Percentiles rank a stretch among this genome's conserved stretches.
Evolutionary conservation across 108 stramenopile species (phyloP).

Genomic region (Cyclostephanos tholiformis): DNA sequence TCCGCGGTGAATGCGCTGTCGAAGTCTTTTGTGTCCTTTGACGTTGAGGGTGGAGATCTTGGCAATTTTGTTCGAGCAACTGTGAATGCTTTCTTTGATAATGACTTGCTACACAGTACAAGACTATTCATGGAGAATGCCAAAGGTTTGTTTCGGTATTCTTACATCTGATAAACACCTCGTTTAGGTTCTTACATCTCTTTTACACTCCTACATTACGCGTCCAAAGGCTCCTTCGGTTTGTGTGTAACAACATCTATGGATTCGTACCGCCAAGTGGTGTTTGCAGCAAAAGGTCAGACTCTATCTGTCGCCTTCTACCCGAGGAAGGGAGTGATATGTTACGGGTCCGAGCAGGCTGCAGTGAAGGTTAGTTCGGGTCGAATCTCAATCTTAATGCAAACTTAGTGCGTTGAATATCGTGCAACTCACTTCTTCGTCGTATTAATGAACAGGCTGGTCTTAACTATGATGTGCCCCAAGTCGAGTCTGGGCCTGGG

Average conservation of each 20-base stretch:
- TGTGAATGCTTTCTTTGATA: conserved; percentile 78
- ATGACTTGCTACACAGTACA: conserved; percentile 70
- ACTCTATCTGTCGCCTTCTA: conserved; percentile 80
- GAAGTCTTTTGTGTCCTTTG: conserved; percentile 23
- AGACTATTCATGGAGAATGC: conserved; percentile 70
- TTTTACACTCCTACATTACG: too few species aligned
- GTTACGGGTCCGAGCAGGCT: conserved; percentile 83
- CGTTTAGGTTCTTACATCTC: too few species aligned
- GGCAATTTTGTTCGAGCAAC: conserved; percentile 46
- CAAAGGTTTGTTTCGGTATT: conserved; percentile 10
- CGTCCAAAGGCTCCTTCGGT: conserved; percentile 69
- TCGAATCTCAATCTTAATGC: too few species aligned
- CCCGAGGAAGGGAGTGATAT: conserved; percentile 74
- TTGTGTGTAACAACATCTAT: conserved; percentile 61
- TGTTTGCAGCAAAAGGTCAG: conserved; percentile 81
- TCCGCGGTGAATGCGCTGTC: conserved; percentile 6
- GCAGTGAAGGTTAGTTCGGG: conserved; percentile 57
- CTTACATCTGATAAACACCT: too few species aligned
- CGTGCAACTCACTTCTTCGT: too few species aligned
- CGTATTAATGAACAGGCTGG: conserved; percentile 20
- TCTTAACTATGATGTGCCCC: conserved; percentile 49
- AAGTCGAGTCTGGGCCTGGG: conserved; percentile 22
- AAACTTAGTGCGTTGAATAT: too few species aligned
- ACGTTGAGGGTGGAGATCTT: conserved; percentile 25
- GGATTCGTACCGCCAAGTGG: conserved; percentile 75